Base-by-base conservation (phyloP, 1,284 basidiomycete genomes). In the Fomitopsis betulina region DNA sequence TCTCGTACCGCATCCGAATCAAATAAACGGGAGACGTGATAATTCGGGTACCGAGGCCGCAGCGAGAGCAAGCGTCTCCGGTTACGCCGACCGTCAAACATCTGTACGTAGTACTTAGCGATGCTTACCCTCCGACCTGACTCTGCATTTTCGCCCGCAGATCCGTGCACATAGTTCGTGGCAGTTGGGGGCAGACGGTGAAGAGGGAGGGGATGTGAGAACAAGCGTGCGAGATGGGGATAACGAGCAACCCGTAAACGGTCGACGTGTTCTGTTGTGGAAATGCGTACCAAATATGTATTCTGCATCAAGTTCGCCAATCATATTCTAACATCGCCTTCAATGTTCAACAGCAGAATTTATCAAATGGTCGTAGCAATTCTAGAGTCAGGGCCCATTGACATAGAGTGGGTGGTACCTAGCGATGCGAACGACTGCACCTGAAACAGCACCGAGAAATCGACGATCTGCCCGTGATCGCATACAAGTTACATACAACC, bases 21-120 rank as follows among this genome's bases (percentile, higher is more conserved):
- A 51, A 37, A 51, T 37, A 25, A 35, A 51, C 32, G 49, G 30
- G 32, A 51, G 49, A 51, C 49, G 49, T 51, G 49, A 51, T 51
- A 51, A 33, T 51, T 51, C 49, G 49, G 49, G 33, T 51, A 37
- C 49, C 33, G 33, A 37, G 32, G 5, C 49, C 32, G 33, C 49
- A 51, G 33, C 19, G 49, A 51, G 49, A 35, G 19, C 49, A 6
- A 9, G 33, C 49, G 30, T 51, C 49, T 51, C 49, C 30, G 19
- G 35, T 51, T n/a, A 30, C 49, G 49, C 13, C 9, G 13, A 21
- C 49, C 33, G 49, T 21, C 32, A 51, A 23, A 23, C 49, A 15
- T n/a, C 19, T 37, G 49, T 37, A 51, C 32, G 32, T 37, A 35
- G 32, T 37, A 1, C n/a, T 6, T 23, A 51, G 23, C 25, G 10